Evolutionary conservation across 805 yeast species (phyloP), one percentile per base, ranked within the genome.

Genomic region (Diddensiella transvaalensis): DNA sequence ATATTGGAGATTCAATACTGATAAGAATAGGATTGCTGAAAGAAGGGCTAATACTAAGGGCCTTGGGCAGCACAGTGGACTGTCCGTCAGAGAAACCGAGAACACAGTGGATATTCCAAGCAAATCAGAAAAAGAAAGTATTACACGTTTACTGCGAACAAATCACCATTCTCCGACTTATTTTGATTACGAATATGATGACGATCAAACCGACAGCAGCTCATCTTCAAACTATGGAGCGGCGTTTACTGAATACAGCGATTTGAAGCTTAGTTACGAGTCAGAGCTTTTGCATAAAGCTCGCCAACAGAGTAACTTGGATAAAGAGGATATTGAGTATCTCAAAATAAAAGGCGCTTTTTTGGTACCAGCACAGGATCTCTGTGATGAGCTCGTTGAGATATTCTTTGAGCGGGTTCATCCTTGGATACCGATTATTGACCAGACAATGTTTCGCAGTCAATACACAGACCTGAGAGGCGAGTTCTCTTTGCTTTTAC

Each of bases 291-390:
- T 10, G 11, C 11, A 29, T 10, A 29, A 29, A 29, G 10, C 32
- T 29, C 11, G 13, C 13, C 10, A 10, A 13, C 10, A 10, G 13
- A 10, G 13, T 29, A 29, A 29, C 11, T 10, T 29, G 32, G 32
- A 29, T 10, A 13, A 75, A 1, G 81, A 75, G 17, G 88, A 84
- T 57, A 69, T 82, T 60, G 81, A 80, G 57, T 74, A 80, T 33
- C 68, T 85, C 51, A 73, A 78, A 54, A 55, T 78, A 48, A 70
- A 80, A 50, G 89, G 88, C 3, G 87, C 88, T 6, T 84, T 85
- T 58, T 65, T 76, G 39, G 62, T 85, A n/a, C 91, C 93, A 1
- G 70, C 75, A 4, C 64, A 70, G 32, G 77, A 73, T 4, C 66
- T 82, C 11, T 74, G 80, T 44, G 74, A 74, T 51, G 83, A 77